Percentiles rank a stretch among this genome's conserved stretches.
These are phyloP conservation scores for Biscogniauxia mediterranea DNA, from an alignment of 2,329 filamentous ascomycete species.

Conservation along the genomic window DNA sequence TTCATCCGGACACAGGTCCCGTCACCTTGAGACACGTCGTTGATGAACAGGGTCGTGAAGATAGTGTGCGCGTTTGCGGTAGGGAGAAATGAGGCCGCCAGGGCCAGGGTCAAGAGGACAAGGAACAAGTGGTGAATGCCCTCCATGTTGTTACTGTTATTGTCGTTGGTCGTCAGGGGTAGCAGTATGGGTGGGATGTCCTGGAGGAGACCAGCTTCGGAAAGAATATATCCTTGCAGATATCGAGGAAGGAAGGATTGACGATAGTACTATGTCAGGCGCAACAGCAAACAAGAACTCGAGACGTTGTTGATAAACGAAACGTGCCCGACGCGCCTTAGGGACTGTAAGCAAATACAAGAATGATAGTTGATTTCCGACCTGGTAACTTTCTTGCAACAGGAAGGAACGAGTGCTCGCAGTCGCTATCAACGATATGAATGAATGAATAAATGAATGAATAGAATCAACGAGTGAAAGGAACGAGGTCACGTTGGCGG, in stretches of 20 bases:
- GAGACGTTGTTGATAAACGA: neutral
- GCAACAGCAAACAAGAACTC: too few species aligned
- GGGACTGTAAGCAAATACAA: neutral
- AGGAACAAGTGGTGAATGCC: constrained; percentile 15
- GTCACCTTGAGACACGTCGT: constrained; percentile 64
- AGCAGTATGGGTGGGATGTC: neutral
- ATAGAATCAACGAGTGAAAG: constrained; percentile 4
- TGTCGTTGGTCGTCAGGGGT: neutral
- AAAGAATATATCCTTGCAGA: neutral
- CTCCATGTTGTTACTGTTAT: constrained; percentile 33
- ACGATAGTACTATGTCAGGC: neutral
- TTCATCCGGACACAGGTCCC: constrained; percentile 71
- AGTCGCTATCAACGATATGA: neutral
- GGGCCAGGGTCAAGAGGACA: constrained; percentile 32
- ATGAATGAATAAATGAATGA: constrained; percentile 1
- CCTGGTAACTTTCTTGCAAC: neutral
- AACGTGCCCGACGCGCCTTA: neutral
- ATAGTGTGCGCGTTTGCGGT: constrained; percentile 56
- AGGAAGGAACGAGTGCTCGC: neutral
- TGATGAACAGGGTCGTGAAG: constrained; percentile 62
- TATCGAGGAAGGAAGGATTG: neutral
- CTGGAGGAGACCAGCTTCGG: neutral
- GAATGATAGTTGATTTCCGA: neutral
- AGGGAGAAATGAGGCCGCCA: constrained; percentile 37
- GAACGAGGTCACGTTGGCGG: neutral